Evolutionary conservation across 345 rosid genomes (phyloP).

Genomic region (sweet orange (Citrus sinensis)): DNA sequence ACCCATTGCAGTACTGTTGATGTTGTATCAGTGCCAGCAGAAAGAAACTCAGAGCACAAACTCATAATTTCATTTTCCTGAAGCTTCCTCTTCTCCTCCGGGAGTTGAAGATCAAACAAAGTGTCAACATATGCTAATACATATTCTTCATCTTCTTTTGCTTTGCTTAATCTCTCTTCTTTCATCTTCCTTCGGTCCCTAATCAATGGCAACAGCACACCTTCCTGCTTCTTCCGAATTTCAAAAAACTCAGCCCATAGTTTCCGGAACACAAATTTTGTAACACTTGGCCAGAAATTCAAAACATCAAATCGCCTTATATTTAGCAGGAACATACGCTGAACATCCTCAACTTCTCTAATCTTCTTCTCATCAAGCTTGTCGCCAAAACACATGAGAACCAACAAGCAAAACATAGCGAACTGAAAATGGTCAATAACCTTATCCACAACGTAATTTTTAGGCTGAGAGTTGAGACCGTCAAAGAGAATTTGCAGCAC

Average conservation of each 20-base stretch:
- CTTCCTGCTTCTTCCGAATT: background rate
- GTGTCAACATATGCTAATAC: conserved; percentile 8
- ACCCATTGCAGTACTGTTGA: conserved; percentile 5
- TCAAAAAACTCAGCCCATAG: background rate
- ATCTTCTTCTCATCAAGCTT: background rate
- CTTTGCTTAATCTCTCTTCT: background rate
- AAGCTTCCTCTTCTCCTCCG: conserved; percentile 10
- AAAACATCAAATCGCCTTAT: background rate
- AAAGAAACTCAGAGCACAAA: background rate
- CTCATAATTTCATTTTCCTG: background rate
- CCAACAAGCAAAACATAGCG: background rate
- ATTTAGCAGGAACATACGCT: background rate
- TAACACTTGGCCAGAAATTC: background rate
- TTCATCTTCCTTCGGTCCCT: background rate
- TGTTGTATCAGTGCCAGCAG: conserved; percentile 6
- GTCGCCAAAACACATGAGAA: conserved; percentile 4
- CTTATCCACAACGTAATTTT: background rate
- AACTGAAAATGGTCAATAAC: background rate
- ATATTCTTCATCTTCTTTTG: background rate
- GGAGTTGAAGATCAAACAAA: conserved; percentile 11
- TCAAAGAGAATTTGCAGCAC: conserved; percentile 12
- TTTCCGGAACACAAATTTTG: background rate
- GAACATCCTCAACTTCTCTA: background rate
- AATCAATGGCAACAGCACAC: background rate
- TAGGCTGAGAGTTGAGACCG: background rate